Base-by-base conservation (phyloP, 495 filamentous ascomycete genomes). In the Penicillium dipodomyicola region DNA sequence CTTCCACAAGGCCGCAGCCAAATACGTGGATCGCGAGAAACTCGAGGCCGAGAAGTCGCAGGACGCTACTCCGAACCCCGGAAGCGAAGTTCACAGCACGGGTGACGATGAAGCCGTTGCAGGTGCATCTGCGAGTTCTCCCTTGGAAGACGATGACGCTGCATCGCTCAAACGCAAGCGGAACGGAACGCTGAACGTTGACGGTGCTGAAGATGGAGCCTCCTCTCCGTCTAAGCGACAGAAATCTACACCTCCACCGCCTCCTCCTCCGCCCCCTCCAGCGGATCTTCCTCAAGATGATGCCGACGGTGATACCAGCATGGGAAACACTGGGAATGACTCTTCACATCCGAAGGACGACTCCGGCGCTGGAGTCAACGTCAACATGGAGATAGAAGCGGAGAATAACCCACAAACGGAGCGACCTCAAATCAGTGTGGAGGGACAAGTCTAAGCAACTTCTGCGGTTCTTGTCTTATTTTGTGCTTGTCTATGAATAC, bases 1-100 rank as follows among this genome's bases (percentile, higher is more conserved):
- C 72, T 91, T 97, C 67, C 89, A 92, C 32, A 91, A 91, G 64
- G 91, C 88, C 0, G 84, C 90, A 2, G 76, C 77, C 48, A 95
- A 96, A 74, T 86, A 87, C 63, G 77, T 76, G 32, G 84, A 80
- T 45, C 77, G 86, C 50, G 87, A 95, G 54, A 83, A 84, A 67
- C 81, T 76, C 60, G 88, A 85, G 66, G 75, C 76, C 3, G 79
- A 82, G 53, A 77, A 73, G 43, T 71, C 52, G 2, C 78, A 44
- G 65, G 32, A 17, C 8, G 44, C 41, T 14, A 49, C 63, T 35
- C 37, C 50, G 65, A 69, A 64, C 62, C 72, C 35, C 72, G 68
- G 45, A 27, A 63, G 53, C n/a, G 62, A 64, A n/a, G 72, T 73
- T 51, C 73, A 69, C 2, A 73, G 74, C 20, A 65, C 62, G n/a